These are phyloP conservation scores for Salmacisia buchloeana DNA, from an alignment of 1,284 basidiomycete species.

Conservation along the genomic window DNA sequence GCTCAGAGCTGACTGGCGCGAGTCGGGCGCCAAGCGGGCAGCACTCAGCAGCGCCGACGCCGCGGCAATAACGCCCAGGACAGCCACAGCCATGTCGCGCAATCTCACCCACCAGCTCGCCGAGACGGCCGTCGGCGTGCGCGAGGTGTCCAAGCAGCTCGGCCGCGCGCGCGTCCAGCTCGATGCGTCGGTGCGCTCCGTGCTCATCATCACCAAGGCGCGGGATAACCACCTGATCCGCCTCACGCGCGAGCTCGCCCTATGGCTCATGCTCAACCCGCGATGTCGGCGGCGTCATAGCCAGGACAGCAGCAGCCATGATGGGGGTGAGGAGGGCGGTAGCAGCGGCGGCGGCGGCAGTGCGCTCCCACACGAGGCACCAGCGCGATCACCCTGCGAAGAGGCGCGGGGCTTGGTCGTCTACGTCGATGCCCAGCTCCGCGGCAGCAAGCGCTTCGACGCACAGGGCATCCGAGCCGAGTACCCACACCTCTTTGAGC, in stretches of 20 bases:
- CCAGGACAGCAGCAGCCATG: neutral
- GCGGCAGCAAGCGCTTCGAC: slow-evolving; percentile 85
- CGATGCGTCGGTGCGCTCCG: slow-evolving; percentile 74
- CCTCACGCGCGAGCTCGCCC: slow-evolving; percentile 83
- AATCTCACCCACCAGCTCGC: slow-evolving; percentile 81
- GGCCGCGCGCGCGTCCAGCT: slow-evolving; percentile 79
- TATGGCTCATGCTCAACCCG: slow-evolving; percentile 43
- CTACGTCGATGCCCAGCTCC: slow-evolving; percentile 94
- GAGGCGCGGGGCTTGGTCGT: slow-evolving; percentile 11
- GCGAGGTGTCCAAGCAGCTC: slow-evolving; percentile 98
- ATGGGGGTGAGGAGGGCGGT: too few relatives aligned
- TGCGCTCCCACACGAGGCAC: neutral
- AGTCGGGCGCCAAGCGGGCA: too few relatives aligned
- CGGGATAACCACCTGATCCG: slow-evolving; percentile 93
- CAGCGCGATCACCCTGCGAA: neutral
- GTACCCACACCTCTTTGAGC: slow-evolving; percentile 80
- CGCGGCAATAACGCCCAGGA: too few relatives aligned
- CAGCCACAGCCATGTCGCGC: too few relatives aligned
- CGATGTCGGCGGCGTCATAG: too few relatives aligned
- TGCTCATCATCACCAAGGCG: slow-evolving; percentile 96
- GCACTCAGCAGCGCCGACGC: too few relatives aligned
- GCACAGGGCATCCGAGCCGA: slow-evolving; percentile 78
- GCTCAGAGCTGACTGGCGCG: too few relatives aligned
- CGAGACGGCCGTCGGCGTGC: slow-evolving; percentile 90
- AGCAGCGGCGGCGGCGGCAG: too few relatives aligned